A percentile compares a stretch with the other conserved stretches of the same genome.
phyloP scores from a whole-genome alignment of 257 asterid genomes.

The Apocynum venetum region DNA sequence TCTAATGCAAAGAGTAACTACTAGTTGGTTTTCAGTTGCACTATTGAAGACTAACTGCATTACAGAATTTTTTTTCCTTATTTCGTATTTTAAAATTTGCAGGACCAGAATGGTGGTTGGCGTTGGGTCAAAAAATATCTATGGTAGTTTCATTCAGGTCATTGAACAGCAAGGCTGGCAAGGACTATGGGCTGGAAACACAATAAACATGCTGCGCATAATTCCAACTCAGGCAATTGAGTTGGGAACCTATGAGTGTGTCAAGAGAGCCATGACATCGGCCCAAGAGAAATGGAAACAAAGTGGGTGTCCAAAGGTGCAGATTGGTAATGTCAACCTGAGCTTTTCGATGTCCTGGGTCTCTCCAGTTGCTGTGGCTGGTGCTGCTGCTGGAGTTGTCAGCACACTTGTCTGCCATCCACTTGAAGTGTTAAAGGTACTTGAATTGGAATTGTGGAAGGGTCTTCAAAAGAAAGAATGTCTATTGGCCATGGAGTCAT shows the following conservation, averaged over 20 bases:
- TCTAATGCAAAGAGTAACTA: not conserved
- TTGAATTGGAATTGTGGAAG: not conserved
- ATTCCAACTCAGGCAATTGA: slow-evolving; percentile 95
- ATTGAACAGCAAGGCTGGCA: slow-evolving; percentile 87
- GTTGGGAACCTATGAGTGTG: slow-evolving; percentile 87
- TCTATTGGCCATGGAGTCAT: not conserved
- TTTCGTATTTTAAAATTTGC: slow-evolving; percentile 30
- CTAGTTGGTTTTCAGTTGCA: not conserved
- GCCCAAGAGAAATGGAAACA: slow-evolving; percentile 61
- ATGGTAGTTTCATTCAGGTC: slow-evolving; percentile 70
- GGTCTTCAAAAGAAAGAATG: not conserved
- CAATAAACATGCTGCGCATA: slow-evolving; percentile 87
- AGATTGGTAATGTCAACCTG: slow-evolving; percentile 47
- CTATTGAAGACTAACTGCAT: not conserved
- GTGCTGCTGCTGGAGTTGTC: slow-evolving; percentile 93
- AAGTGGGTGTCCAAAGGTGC: slow-evolving; percentile 43
- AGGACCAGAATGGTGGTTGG: slow-evolving; percentile 99
- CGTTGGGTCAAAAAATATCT: slow-evolving; percentile 70
- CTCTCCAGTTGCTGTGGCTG: slow-evolving; percentile 88
- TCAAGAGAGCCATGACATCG: slow-evolving; percentile 72
- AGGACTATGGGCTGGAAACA: slow-evolving; percentile 97
- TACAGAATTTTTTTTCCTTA: slow-evolving; percentile 6
- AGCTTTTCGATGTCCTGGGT: slow-evolving; percentile 65
- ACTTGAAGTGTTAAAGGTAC: slow-evolving; percentile 93
- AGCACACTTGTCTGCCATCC: slow-evolving; percentile 96